Evolutionary conservation across 2,329 filamentous ascomycete species (phyloP).

Genomic region (Scedosporium dehoogii): DNA sequence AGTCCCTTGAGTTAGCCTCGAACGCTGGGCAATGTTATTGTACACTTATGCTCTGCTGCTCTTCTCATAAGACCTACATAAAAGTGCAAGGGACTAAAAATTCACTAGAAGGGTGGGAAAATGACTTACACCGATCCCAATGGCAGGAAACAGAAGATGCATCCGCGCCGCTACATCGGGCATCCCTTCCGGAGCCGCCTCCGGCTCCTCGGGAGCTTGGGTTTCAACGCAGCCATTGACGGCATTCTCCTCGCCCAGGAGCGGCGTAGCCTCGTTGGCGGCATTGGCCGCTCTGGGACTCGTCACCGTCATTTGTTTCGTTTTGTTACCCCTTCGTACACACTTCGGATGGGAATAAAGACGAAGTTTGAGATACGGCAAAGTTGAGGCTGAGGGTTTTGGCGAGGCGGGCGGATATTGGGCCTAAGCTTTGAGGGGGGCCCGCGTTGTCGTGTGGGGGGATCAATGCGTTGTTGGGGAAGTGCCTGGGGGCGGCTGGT

Average conservation of each 20-base stretch:
- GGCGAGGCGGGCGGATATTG: no score
- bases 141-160: conserved; percentile 25
- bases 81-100: neutral
- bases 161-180: conserved; percentile 24
- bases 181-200: conserved; percentile 12
- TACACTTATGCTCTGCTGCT: neutral
- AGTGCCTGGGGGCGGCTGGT: no score
- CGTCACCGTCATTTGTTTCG: neutral
- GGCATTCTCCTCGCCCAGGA: conserved; percentile 11
- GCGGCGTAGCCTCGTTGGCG: conserved; percentile 15
- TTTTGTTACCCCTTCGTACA: neutral
- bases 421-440: no score
- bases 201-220: conserved; percentile 4
- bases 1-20: neutral
- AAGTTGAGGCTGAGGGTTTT: neutral
- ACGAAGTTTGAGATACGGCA: neutral
- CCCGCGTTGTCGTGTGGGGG: no score
- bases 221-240: neutral
- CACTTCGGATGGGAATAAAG: neutral
- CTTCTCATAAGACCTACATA: neutral
- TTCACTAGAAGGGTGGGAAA: no score
- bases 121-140: conserved; percentile 25
- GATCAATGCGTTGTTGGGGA: no score
- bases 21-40: neutral
- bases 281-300: neutral